Conservation (phyloP, 1,284 basidiomycete species). For the Leccinum pallidistipes region DNA sequence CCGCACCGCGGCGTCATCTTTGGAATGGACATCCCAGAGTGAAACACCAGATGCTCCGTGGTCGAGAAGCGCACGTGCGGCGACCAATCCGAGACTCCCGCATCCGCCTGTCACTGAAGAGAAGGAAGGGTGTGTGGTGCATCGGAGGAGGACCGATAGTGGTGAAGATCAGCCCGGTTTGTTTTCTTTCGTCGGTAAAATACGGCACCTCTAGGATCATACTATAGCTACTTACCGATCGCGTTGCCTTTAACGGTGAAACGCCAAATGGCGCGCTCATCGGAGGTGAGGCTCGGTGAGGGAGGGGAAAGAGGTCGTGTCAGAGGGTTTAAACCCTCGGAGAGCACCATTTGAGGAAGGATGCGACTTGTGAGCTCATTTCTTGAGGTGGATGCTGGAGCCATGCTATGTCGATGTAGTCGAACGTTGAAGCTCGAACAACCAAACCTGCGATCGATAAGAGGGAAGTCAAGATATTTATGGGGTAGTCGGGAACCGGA, state of each 20-base stretch:
- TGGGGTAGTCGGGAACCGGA: neutral
- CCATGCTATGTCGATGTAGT: slow-evolving; percentile 6
- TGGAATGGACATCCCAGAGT: slow-evolving; percentile 38
- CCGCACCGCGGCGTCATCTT: slow-evolving; percentile 23
- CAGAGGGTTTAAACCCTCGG: slow-evolving; percentile 36
- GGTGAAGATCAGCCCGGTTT: neutral
- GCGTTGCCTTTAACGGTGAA: slow-evolving; percentile 43
- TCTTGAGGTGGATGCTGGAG: slow-evolving; percentile 9
- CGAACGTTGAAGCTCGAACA: neutral
- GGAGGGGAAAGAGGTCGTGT: slow-evolving; percentile 32
- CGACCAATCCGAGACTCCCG: slow-evolving; percentile 37
- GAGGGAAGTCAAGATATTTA: neutral
- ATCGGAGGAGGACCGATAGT: neutral
- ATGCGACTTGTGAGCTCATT: slow-evolving; percentile 24
- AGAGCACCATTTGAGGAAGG: slow-evolving; percentile 36
- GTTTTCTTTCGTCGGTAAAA: neutral
- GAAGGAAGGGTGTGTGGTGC: neutral
- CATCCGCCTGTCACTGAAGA: slow-evolving; percentile 44
- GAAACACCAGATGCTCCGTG: slow-evolving; percentile 32
- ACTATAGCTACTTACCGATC: slow-evolving; percentile 34
- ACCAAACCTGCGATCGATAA: neutral
- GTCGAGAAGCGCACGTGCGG: slow-evolving; percentile 41
- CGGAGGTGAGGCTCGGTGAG: slow-evolving; percentile 22
- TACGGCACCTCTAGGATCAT: neutral
- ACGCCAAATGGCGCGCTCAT: slow-evolving; percentile 34